Evolutionary conservation across 148 eudicot genomes (phyloP).

Genomic region (Rhododendron simsii): DNA sequence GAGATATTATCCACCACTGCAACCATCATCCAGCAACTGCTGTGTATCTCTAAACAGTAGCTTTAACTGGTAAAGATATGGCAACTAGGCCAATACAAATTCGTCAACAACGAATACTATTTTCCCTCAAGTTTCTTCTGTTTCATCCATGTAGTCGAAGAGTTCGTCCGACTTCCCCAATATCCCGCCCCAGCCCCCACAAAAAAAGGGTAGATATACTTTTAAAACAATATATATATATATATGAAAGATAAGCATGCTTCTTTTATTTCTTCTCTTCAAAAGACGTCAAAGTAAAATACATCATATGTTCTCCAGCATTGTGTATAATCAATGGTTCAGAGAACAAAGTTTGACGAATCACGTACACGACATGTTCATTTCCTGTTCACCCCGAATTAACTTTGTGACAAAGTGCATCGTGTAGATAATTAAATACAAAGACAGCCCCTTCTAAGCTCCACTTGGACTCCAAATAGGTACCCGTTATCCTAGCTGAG

Average conservation of each 20-base stretch:
- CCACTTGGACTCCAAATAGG: background rate
- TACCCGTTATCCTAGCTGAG: conserved; percentile 17
- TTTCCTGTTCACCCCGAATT: background rate
- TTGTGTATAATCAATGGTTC: background rate
- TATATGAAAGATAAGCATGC: background rate
- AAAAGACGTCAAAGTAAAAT: background rate
- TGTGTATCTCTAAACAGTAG: background rate
- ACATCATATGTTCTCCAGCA: background rate
- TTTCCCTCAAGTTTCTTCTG: background rate
- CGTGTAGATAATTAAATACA: background rate
- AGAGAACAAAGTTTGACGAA: background rate
- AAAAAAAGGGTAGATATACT: too few species aligned
- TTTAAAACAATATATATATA: too few species aligned
- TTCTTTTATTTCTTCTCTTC: background rate
- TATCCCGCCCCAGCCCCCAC: too few species aligned
- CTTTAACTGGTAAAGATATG: background rate
- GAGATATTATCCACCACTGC: background rate
- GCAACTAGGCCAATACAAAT: background rate
- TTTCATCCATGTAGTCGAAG: background rate
- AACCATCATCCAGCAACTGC: background rate
- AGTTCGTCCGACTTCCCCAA: background rate
- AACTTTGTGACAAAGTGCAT: background rate
- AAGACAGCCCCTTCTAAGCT: background rate
- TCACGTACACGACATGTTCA: background rate
- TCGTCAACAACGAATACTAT: background rate